These are phyloP conservation scores for Fusarium sp. DNA, from an alignment of 2,329 filamentous ascomycete species.

Conservation along the genomic window DNA sequence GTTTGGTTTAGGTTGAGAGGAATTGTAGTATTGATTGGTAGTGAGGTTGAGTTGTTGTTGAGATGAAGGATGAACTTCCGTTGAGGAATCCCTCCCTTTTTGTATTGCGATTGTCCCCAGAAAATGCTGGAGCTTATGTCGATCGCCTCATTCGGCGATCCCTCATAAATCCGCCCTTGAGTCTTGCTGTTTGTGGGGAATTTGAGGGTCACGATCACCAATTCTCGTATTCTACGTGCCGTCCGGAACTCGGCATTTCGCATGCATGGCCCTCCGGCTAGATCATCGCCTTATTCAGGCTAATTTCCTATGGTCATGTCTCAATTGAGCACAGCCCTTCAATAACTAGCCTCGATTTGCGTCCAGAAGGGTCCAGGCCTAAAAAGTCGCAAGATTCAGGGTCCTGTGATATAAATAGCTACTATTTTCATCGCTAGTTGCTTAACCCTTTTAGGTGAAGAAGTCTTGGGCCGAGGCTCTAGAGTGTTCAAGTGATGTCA, in stretches of 20 bases:
- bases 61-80: neutral
- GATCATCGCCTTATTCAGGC: neutral
- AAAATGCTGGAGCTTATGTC: neutral
- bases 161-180: neutral
- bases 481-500: neutral
- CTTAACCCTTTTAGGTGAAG: neutral
- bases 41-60: neutral
- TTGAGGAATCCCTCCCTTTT: neutral
- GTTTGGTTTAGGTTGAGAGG: neutral
- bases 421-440: neutral
- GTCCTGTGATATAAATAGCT: conserved; percentile 2
- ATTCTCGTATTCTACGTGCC: conserved; percentile 27
- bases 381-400: neutral
- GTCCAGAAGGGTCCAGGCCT: neutral
- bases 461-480: neutral
- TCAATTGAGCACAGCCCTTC: neutral
- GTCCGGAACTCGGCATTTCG: conserved; percentile 12
- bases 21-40: too few relatives aligned
- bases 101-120: neutral
- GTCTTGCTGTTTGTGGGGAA: conserved; percentile 14
- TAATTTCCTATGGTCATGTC: neutral
- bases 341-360: neutral
- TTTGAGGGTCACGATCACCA: conserved; percentile 16
- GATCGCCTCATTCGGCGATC: conserved; percentile 15
- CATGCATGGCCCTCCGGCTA: neutral